A percentile compares a stretch with the other conserved stretches of the same genome.
phyloP scores from a whole-genome alignment of 108 stramenopile genomes.

The Poteriospumella lacustris region DNA sequence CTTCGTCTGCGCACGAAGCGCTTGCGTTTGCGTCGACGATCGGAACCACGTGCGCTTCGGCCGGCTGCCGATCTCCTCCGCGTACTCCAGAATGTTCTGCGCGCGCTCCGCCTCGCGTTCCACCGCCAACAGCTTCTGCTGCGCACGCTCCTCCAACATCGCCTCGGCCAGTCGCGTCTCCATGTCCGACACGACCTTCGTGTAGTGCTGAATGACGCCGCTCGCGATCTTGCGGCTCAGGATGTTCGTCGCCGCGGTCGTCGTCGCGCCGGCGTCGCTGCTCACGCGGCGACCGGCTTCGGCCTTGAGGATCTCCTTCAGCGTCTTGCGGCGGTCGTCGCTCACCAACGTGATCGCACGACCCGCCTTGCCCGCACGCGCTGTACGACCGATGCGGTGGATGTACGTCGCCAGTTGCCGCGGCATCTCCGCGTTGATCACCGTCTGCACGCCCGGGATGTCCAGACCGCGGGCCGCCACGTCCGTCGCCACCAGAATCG shows the following conservation, averaged over 20 bases:
- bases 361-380: conserved; percentile 87
- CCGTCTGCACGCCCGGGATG: conserved; percentile 67
- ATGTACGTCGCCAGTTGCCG: conserved; percentile 82
- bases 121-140: conserved; percentile 42
- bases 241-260: conserved; percentile 28
- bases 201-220: conserved; percentile 39
- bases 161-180: conserved; percentile 42
- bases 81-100: conserved; percentile 46
- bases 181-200: conserved; percentile 35
- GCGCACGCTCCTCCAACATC: conserved; percentile 43
- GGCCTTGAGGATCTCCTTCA: conserved; percentile 39
- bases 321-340: conserved; percentile 27
- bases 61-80: conserved; percentile 43
- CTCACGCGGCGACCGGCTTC: neutral
- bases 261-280: neutral
- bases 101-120: conserved; percentile 51
- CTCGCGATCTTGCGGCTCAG: conserved; percentile 37
- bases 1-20: neutral
- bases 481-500: conserved; percentile 90
- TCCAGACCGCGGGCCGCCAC: conserved; percentile 86
- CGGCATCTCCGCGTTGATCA: conserved; percentile 97
- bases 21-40: conserved; percentile 28
- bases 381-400: conserved; percentile 93
- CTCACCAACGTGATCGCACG: conserved; percentile 85
- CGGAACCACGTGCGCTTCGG: conserved; percentile 50